These are phyloP conservation scores for Circinella umbellata DNA, from an alignment of 371 early-diverging fungal genomes.

Conservation along the genomic window DNA sequence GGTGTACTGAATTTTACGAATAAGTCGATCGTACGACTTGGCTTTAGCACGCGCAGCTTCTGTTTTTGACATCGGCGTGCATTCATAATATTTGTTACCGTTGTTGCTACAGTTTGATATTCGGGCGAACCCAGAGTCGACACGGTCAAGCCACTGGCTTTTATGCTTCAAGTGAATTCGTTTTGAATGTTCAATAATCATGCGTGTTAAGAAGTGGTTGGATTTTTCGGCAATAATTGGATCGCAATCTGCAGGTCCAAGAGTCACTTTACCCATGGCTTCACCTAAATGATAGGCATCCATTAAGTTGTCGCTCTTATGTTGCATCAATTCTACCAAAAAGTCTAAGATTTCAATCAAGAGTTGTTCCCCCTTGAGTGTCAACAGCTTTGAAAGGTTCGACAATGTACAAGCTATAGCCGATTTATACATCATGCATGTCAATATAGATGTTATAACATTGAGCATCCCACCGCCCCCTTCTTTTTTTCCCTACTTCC, in stretches of 20 bases:
- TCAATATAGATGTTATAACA: too few relatives aligned
- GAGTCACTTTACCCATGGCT: conserved; percentile 50
- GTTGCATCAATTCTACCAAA: conserved; percentile 42
- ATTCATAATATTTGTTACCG: conserved; percentile 15
- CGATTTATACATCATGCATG: not conserved
- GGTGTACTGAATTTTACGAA: conserved; percentile 24
- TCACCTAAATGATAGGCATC: conserved; percentile 49
- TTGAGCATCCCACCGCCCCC: too few relatives aligned
- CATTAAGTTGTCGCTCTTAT: conserved; percentile 46
- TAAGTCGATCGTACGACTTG: conserved; percentile 38
- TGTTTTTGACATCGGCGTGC: conserved; percentile 32
- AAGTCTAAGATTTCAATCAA: conserved; percentile 49
- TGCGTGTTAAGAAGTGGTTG: conserved; percentile 46
- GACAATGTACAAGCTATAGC: conserved; percentile 43
- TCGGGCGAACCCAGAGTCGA: conserved; percentile 31
- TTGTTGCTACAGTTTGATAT: not conserved
- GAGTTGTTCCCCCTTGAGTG: conserved; percentile 33
- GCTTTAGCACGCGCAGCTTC: conserved; percentile 45
- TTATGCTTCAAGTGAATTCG: conserved; percentile 21
- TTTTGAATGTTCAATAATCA: conserved; percentile 52
- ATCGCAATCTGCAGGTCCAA: conserved; percentile 48
- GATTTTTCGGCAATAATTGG: conserved; percentile 50
- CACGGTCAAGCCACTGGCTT: conserved; percentile 21
- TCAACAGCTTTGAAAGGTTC: conserved; percentile 31
- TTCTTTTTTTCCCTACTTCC: not conserved